Conservation (phyloP, 2,329 filamentous ascomycete genomes). For the Lojkania enalia region DNA sequence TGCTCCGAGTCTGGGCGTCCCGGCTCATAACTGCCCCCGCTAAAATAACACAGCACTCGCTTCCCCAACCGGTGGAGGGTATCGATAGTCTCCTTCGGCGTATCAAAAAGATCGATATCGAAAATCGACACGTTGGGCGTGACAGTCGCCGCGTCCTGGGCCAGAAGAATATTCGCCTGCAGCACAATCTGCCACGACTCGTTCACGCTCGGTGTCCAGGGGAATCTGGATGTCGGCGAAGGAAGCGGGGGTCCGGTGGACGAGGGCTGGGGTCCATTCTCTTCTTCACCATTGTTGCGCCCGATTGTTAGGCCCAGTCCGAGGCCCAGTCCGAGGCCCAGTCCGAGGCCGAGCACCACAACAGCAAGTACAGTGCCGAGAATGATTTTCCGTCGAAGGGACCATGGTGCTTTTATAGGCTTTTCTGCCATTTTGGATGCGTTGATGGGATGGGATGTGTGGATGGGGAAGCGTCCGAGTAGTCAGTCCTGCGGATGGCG, state of each 20-base stretch:
- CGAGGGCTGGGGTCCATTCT: slow-evolving; percentile 22
- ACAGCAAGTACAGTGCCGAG: slow-evolving; percentile 22
- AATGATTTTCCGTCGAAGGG: slow-evolving; percentile 32
- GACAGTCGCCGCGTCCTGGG: slow-evolving; percentile 38
- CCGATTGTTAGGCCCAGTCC: slow-evolving; percentile 36
- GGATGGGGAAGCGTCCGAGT: neutral
- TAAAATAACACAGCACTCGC: slow-evolving; percentile 76
- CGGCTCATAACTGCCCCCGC: slow-evolving; percentile 69
- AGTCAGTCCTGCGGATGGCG: too few relatives aligned
- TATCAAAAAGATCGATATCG: slow-evolving; percentile 65
- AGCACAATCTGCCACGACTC: slow-evolving; percentile 67
- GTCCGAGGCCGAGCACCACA: slow-evolving; percentile 51
- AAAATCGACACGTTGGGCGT: slow-evolving; percentile 60
- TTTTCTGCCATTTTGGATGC: neutral
- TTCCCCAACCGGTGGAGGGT: slow-evolving; percentile 56
- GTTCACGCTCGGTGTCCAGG: slow-evolving; percentile 59
- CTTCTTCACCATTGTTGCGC: slow-evolving; percentile 23
- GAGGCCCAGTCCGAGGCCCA: slow-evolving; percentile 63
- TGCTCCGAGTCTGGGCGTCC: slow-evolving; percentile 61
- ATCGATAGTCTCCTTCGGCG: slow-evolving; percentile 51
- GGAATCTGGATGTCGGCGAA: slow-evolving; percentile 27
- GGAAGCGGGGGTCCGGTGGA: slow-evolving; percentile 31
- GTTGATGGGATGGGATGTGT: neutral
- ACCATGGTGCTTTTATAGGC: slow-evolving; percentile 13
- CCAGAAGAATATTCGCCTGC: slow-evolving; percentile 44